Base-by-base conservation (phyloP, 371 early-diverging fungal species). In the Rhizopus arrhizus region DNA sequence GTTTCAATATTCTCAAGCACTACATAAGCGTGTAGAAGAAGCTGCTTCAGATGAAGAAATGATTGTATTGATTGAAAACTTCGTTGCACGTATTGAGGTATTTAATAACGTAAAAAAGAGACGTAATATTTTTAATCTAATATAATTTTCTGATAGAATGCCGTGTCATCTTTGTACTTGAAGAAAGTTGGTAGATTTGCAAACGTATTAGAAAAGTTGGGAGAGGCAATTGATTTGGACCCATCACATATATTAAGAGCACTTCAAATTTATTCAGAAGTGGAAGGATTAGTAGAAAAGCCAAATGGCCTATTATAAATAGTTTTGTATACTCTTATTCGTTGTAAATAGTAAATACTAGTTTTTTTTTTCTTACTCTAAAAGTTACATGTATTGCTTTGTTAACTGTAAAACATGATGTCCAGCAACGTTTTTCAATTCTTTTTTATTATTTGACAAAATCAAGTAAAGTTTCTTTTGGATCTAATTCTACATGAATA, bases 11-110 rank as follows among this genome's bases (percentile, higher is more conserved):
- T 53, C 64, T 3, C 48, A 64, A 53, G 53, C 54, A 2, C 46
- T 64, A 12, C 53, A 64, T 31, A 59, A 73, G 32, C 75, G 78
- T 22, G 69, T 85, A 43, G 69, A 74, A 53, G 78, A 85, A 49
- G 68, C 75, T 41, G 81, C 83, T 6, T 73, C 80, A 4, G 86
- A 86, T 58, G 80, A 79, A 28, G 86, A 86, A 34, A 66, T 88
- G 9, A 38, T 81, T 42, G 53, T 68, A 28, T 65, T 88, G 29
- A 78, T 83, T 42, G 86, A 86, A 57, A 82, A 82, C 56, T 78
- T 82, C 53, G 73, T 88, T 42, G 78, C 80, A 1, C 73, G 86
- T 46, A 80, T 86, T 36, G 88, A 88, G 74, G 79, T 78, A 22
- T 22, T 22, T 22, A 22, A 22, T 22, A 22, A 22, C 22, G 22